phyloP scores from a whole-genome alignment of 495 filamentous ascomycete genomes.

The Cercophora sp. region DNA sequence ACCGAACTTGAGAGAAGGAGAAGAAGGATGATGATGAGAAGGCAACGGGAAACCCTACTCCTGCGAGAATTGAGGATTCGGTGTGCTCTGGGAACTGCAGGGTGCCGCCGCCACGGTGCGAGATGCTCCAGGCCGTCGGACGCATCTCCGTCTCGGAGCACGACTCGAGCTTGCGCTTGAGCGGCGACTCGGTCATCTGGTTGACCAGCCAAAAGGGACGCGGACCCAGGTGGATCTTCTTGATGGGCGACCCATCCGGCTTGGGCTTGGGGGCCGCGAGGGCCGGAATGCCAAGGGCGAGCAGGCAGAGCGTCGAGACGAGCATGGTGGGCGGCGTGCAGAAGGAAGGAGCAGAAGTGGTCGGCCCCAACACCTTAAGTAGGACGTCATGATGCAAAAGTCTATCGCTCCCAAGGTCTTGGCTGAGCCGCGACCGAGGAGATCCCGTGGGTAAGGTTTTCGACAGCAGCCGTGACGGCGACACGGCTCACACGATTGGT shows the following conservation, averaged over 20 bases:
- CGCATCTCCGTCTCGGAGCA: constrained; percentile 45
- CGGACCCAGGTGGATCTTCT: constrained; percentile 47
- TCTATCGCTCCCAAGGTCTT: too few species aligned
- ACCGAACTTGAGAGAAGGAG: too few species aligned
- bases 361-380: too few species aligned
- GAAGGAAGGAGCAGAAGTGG: too few species aligned
- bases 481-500: too few species aligned
- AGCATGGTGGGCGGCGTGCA: not conserved
- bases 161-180: constrained; percentile 52
- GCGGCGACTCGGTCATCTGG: constrained; percentile 53
- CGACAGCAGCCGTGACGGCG: too few species aligned
- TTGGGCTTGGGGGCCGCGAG: constrained; percentile 22
- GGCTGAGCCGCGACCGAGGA: too few species aligned
- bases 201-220: constrained; percentile 57
- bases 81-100: constrained; percentile 62
- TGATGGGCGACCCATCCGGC: constrained; percentile 21
- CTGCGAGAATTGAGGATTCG: constrained; percentile 47
- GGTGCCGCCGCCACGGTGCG: constrained; percentile 55
- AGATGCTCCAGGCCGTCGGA: constrained; percentile 48
- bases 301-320: not conserved
- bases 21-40: too few species aligned
- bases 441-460: too few species aligned
- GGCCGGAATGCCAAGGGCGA: constrained; percentile 11
- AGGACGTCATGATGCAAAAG: too few species aligned
- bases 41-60: constrained; percentile 21